phyloP scores from a whole-genome alignment of 2,329 filamentous ascomycete species.

The Fusarium circinatum region DNA sequence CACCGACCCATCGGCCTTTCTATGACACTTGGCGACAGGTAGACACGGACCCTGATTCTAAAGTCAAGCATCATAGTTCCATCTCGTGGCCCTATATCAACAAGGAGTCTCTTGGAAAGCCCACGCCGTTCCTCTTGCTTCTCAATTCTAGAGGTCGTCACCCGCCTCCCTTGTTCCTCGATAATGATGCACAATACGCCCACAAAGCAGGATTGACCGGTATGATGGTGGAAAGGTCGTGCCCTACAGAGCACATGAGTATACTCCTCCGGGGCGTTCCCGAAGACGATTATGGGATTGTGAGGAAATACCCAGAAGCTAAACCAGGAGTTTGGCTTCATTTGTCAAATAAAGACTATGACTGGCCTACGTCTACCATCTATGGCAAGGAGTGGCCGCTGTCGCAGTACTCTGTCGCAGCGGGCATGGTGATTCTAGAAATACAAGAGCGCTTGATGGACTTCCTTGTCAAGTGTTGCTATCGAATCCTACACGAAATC shows the following conservation, averaged over 20 bases:
- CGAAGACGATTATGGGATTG: not conserved
- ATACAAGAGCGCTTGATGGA: not conserved
- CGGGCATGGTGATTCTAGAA: not conserved
- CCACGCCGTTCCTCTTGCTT: not conserved
- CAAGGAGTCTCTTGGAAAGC: not conserved
- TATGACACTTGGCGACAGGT: not conserved
- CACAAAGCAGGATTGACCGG: rapidly evolving
- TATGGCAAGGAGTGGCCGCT: not conserved
- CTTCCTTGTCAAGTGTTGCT: not conserved
- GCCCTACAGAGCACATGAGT: not conserved
- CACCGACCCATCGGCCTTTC: not conserved
- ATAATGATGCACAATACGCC: not conserved
- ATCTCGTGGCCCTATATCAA: not conserved
- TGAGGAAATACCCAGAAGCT: not conserved
- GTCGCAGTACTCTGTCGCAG: not conserved
- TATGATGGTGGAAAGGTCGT: not conserved
- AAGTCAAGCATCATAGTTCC: not conserved
- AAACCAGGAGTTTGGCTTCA: not conserved
- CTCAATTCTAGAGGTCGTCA: not conserved
- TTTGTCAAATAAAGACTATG: not conserved
- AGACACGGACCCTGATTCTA: rapidly evolving
- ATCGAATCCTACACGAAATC: not conserved
- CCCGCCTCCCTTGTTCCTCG: not conserved
- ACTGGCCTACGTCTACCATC: not conserved
- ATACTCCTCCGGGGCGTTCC: not conserved